Percentiles rank a stretch among this genome's conserved stretches.
These are phyloP conservation scores for Fusarium humuli DNA, from an alignment of 2,329 filamentous ascomycete species.

Conservation along the genomic window DNA sequence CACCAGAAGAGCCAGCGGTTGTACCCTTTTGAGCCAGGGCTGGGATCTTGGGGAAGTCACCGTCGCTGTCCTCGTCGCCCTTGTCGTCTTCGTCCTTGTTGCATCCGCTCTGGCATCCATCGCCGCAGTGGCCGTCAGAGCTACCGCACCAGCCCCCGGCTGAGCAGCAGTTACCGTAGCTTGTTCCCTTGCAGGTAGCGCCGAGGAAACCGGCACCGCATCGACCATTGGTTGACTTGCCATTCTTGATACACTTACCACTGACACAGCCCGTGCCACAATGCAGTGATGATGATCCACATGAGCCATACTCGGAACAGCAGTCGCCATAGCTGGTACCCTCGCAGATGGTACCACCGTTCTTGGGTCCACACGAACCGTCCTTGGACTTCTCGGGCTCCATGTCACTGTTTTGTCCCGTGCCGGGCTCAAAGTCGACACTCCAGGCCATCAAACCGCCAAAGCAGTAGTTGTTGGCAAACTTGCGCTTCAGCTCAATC, in stretches of 20 bases:
- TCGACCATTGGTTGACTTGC: conserved; percentile 6
- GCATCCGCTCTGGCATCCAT: conserved; percentile 8
- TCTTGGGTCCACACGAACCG: conserved; percentile 13
- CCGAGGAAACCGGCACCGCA: conserved; percentile 12
- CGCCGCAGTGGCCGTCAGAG: conserved; percentile 2
- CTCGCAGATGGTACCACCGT: conserved; percentile 7
- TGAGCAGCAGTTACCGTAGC: neutral
- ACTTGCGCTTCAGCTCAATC: conserved; percentile 18
- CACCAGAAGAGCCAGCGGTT: neutral
- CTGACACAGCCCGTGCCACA: conserved; percentile 24
- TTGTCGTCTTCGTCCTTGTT: neutral
- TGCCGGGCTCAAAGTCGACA: conserved; percentile 24
- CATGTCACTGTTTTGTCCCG: neutral
- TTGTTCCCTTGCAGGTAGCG: neutral
- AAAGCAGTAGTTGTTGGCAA: conserved; percentile 22
- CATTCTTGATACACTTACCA: conserved; percentile 11
- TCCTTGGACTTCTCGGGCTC: conserved; percentile 3
- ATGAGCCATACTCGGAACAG: conserved; percentile 15
- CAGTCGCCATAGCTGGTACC: conserved; percentile 21
- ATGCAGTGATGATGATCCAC: conserved; percentile 1
- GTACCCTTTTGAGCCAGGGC: neutral
- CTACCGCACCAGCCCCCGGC: conserved; percentile 6
- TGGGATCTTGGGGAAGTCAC: neutral
- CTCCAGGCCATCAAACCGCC: conserved; percentile 32
- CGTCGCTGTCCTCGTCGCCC: neutral